Evolutionary conservation across 805 yeast species (phyloP), one percentile per base, ranked within the genome.

Genomic region (Candida sakaeoensis): DNA sequence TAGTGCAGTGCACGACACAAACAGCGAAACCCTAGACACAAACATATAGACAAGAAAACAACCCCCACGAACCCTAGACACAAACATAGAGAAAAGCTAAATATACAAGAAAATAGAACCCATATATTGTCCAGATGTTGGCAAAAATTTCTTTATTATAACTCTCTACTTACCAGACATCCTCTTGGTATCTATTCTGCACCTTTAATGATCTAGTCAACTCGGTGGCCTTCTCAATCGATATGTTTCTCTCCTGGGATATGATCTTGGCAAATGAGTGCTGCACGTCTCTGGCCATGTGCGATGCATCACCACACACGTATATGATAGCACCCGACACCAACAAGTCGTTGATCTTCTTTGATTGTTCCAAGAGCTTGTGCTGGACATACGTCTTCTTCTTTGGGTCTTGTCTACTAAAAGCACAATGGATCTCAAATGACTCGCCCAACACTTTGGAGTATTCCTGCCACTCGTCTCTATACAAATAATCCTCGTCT

Each of bases 291-390:
- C 91, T 83, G 3, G 98, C 96, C 99, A 91, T 93, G 49, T 77
- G 79, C 21, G 85, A 77, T 18, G 99, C 98, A 67, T 93, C 98
- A 58, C 98, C 99, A 74, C 99, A 91, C 27, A 91, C 95, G 60
- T 93, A 91, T 50, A 91, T 75, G 60, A 80, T 85, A 0, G 96
- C 98, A 42, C 96, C 96, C 35, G 64, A 60, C 39, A 65, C 60
- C 38, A 83, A 57, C 35, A 82, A 63, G 35, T 77, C 67, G 51
- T 80, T 78, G 41, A 85, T 63, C 48, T 75, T 67, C 49, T 73
- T 55, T 53, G 72, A 55, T 57, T 77, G 58, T 45, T 80, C 85
- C 36, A 60, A 50, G 50, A 93, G 57, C 48, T 75, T 78, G 57
- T 93, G 82, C 67, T 91, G 99, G 42, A 91, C 99, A 53, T 91